Conservation (phyloP, 163 green algal species). For the Coccomyxa subellipsoidea region DNA sequence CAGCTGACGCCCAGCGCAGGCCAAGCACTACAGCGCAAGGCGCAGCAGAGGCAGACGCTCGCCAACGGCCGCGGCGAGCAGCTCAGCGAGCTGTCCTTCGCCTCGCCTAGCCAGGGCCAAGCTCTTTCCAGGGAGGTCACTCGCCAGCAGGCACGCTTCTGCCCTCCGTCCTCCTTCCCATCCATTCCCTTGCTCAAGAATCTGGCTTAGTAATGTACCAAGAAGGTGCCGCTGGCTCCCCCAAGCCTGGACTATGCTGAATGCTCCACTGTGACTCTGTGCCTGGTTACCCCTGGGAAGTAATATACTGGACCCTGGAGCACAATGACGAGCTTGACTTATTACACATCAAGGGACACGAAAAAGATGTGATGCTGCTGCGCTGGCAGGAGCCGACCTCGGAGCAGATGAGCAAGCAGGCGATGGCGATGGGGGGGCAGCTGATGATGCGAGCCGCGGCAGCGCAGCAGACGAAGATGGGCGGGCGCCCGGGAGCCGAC, state of each 20-base stretch:
- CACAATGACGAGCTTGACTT: no score
- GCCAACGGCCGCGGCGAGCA: neutral
- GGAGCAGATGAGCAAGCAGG: neutral
- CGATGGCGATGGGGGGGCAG: slow-evolving; percentile 1
- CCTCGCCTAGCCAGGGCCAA: neutral
- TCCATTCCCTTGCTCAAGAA: no score
- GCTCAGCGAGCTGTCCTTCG: neutral
- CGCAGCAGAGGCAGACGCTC: neutral
- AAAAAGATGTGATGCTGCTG: no score
- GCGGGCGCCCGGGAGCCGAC: neutral
- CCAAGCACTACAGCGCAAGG: slow-evolving; percentile 23
- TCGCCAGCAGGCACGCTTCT: neutral
- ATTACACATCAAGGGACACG: no score
- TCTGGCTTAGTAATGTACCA: no score
- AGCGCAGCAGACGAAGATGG: neutral
- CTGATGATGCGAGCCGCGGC: slow-evolving; percentile 1
- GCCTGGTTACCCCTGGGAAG: no score
- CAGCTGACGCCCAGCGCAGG: slow-evolving; percentile 17
- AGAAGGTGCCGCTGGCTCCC: no score
- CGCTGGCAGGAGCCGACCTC: neutral
- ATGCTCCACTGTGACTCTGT: no score
- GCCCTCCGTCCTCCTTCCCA: no score
- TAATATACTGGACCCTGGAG: no score
- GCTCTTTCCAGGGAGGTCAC: neutral
- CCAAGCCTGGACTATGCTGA: no score